Percentiles rank a stretch among this genome's conserved stretches.
These are phyloP conservation scores for Blastobotrys buckinghamii DNA, from an alignment of 1,139 yeast species.

Conservation along the genomic window DNA sequence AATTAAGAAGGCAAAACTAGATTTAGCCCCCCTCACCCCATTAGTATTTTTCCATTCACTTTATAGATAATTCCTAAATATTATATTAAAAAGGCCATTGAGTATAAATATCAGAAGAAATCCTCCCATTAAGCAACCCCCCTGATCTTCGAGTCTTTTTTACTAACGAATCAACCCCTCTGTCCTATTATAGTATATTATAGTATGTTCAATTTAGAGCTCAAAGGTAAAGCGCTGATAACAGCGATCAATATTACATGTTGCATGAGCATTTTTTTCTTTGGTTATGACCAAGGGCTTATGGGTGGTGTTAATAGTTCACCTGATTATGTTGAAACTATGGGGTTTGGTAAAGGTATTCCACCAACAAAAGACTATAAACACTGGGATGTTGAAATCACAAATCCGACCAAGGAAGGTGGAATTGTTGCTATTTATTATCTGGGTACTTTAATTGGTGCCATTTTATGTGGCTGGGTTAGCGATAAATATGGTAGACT, in stretches of 20 bases:
- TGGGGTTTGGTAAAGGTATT: conserved; percentile 29
- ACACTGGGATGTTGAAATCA: conserved; percentile 26
- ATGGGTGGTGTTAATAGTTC: conserved; percentile 48
- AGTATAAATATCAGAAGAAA: too few relatives aligned
- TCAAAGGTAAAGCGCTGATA: conserved; percentile 13
- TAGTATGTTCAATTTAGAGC: neutral
- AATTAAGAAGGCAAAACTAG: too few relatives aligned
- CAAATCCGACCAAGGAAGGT: conserved; percentile 38
- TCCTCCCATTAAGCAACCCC: too few relatives aligned
- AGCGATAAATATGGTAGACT: conserved; percentile 32
- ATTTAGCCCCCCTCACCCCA: too few relatives aligned
- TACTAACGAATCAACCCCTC: too few relatives aligned
- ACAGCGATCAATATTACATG: conserved; percentile 18
- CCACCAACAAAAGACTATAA: conserved; percentile 19
- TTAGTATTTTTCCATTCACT: too few relatives aligned
- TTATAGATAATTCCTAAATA: too few relatives aligned
- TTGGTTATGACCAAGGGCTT: conserved; percentile 52
- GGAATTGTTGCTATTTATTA: conserved; percentile 38
- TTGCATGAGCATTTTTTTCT: conserved; percentile 36
- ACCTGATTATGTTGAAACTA: conserved; percentile 32
- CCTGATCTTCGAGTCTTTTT: too few relatives aligned
- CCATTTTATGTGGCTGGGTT: conserved; percentile 29
- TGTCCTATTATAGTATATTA: too few relatives aligned
- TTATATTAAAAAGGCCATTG: too few relatives aligned
- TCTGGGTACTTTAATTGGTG: conserved; percentile 34